Base-by-base conservation (phyloP, 2,329 filamentous ascomycete species). In the Coniochaeta sp. region DNA sequence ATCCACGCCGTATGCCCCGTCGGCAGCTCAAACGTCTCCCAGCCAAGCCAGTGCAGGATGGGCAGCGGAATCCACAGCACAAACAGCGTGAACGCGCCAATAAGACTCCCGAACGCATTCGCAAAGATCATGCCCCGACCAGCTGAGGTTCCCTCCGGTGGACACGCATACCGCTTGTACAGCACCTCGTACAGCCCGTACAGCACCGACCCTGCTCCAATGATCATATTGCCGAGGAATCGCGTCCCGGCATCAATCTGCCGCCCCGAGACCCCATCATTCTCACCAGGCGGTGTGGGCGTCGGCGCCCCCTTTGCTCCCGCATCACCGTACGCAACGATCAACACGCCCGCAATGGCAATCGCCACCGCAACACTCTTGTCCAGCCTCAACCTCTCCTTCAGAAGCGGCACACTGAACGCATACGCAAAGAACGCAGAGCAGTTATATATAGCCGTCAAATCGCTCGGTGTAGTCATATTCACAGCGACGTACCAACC, bases 361-460 rank as follows among this genome's bases (percentile, higher is more conserved):
- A 99, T 81, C 10, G 82, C 77, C 1, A 99, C 94, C 4, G 92
- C 89, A 49, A 95, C 66, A 26, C 91, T 85, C 73, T 99, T 99
- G 71, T 89, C 89, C 32, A 86, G 71, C 20, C 89, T 84, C 12
- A 96, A 71, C 58, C 87, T 89, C 68, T 99, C 94, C 52, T 88
- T 84, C 2, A 99, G 76, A 16, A 99, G 71, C 1, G 91, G 91
- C 42, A 99, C 91, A 45, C 89, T 95, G 66, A 99, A 99, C 12
- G 89, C 92, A 65, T 99, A 99, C 48, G 94, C 94, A 67, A 99
- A 99, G 71, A 99, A 99, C 53, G 94, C 92, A 50, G 89, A 95
- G 76, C 94, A 99, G 72, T 99, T 99, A 79, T 99, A 99, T 61
- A 99, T 99, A 51, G 94, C 94, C 1, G 94, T 99, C 61, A 99